phyloP scores from a whole-genome alignment of 306 rosid genomes.

The Carpinus fangiana region DNA sequence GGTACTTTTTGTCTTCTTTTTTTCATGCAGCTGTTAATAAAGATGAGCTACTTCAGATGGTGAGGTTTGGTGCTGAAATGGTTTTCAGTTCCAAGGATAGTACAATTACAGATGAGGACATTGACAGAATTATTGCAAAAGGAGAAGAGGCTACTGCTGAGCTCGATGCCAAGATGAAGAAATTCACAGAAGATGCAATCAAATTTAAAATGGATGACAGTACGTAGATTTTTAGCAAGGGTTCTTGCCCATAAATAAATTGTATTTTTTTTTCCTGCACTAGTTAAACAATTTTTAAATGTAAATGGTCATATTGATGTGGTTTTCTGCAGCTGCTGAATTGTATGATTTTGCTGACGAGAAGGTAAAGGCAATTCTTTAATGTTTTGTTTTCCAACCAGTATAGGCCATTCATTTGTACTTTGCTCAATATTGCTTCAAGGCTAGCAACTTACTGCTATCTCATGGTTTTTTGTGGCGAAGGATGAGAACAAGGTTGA shows the following conservation, averaged over 20 bases:
- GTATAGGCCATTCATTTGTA: not conserved
- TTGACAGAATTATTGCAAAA: constrained; percentile 93
- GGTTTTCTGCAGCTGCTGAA: constrained; percentile 77
- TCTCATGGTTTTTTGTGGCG: constrained; percentile 15
- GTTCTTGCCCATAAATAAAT: not conserved
- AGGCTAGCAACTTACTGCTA: not conserved
- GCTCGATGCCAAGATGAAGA: constrained; percentile 98
- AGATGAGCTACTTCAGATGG: constrained; percentile 96
- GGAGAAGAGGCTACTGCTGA: constrained; percentile 99
- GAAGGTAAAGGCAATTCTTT: constrained; percentile 52
- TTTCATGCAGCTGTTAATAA: constrained; percentile 84
- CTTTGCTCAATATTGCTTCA: constrained; percentile 16
- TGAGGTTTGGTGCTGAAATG: constrained; percentile 99
- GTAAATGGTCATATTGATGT: constrained; percentile 28
- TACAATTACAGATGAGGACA: constrained; percentile 94
- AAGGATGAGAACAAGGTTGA: constrained; percentile 90
- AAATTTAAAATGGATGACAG: constrained; percentile 99
- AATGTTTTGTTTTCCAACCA: constrained; percentile 4
- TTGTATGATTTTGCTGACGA: constrained; percentile 94
- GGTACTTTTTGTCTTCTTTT: constrained; percentile 8
- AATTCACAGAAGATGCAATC: constrained; percentile 98
- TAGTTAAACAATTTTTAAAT: constrained; percentile 9
- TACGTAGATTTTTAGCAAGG: constrained; percentile 35
- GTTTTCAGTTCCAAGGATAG: constrained; percentile 98
- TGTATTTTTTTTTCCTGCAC: not conserved